Evolutionary conservation across 1,284 basidiomycete genomes (phyloP), one percentile per base, ranked within the genome.

Genomic region (Naganishia sp.): DNA sequence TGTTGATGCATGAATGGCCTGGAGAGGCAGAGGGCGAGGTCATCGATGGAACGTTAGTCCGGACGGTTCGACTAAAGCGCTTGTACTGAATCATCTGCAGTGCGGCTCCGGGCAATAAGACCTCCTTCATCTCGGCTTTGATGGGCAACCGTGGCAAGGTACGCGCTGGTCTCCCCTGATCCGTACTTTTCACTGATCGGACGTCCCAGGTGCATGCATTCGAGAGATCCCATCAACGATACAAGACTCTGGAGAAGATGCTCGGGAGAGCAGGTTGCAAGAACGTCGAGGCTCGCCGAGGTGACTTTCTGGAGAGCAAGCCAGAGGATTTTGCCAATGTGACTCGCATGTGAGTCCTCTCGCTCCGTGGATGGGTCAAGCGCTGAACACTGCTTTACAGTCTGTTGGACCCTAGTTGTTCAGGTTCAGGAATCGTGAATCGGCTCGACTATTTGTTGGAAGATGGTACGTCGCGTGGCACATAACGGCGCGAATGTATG

Each of bases 81-180:
- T 21, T 55, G 25, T 36, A 46, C 36, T 53, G 16, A 25, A 21
- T 25, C 15, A 9, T 3, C 18, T n/a, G 3, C 21, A 78, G 76
- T n/a, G 89, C 94, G 50, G 95, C 96, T 0, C 96, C 95, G 0
- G 96, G 96, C 0, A 99, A 99, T 81, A 99, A 99, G 82, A 99
- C 96, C 0, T 90, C 91, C 6, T 92, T 96, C 78, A 81, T 99
- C 15, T 90, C 90, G 69, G 91, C 94, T 11, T 81, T 98, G 46
- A 92, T 95, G 88, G 77, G 82, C 18, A 88, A 88, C 71, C 83
- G 84, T 72, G 91, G 92, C 69, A 91, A 88, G 79, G 92, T 90
- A 68, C 71, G 78, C 66, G 72, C 73, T 53, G 72, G 74, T 60
- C 65, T 56, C 13, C 63, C 6, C 10, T 39, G 9, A 48, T 16